Conservation (phyloP, 2,329 filamentous ascomycete genomes). For the Claviceps sp. region DNA sequence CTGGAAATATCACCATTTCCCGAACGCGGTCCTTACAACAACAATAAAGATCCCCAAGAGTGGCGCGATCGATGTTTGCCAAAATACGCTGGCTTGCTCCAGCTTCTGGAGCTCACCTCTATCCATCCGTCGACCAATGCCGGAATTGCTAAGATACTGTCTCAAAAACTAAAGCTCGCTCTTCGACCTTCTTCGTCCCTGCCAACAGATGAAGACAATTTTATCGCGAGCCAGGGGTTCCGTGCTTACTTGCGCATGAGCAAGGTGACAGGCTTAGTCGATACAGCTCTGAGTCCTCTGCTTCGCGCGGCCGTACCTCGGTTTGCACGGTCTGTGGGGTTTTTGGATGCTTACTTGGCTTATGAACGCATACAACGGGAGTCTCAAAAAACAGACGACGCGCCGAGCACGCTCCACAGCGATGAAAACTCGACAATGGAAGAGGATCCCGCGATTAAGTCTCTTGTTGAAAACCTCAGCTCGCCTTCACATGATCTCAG, state of each 20-base stretch:
- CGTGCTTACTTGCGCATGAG: constrained; percentile 57
- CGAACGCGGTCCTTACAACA: constrained; percentile 47
- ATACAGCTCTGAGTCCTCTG: constrained; percentile 48
- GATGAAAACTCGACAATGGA: constrained; percentile 31
- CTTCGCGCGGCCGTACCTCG: constrained; percentile 52
- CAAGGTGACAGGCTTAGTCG: constrained; percentile 41
- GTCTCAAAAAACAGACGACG: constrained; percentile 7
- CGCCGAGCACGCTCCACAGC: constrained; percentile 19
- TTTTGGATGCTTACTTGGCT: constrained; percentile 46
- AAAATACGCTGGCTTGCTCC: constrained; percentile 54
- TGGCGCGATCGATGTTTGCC: constrained; percentile 52
- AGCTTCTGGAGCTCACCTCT: constrained; percentile 45
- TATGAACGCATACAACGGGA: constrained; percentile 33
- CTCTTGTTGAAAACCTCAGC: constrained; percentile 60
- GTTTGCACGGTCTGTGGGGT: constrained; percentile 53
- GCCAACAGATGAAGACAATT: constrained; percentile 50
- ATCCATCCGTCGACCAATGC: constrained; percentile 54
- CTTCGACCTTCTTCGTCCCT: constrained; percentile 46
- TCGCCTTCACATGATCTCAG: constrained; percentile 64
- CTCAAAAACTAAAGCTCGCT: constrained; percentile 52
- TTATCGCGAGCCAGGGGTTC: constrained; percentile 65
- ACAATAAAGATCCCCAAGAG: constrained; percentile 46
- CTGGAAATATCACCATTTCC: constrained; percentile 52
- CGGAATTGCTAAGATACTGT: constrained; percentile 50
- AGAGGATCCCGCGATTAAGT: constrained; percentile 46